Conservation (phyloP, 2,329 filamentous ascomycete species). For the Aspergillus texensis region DNA sequence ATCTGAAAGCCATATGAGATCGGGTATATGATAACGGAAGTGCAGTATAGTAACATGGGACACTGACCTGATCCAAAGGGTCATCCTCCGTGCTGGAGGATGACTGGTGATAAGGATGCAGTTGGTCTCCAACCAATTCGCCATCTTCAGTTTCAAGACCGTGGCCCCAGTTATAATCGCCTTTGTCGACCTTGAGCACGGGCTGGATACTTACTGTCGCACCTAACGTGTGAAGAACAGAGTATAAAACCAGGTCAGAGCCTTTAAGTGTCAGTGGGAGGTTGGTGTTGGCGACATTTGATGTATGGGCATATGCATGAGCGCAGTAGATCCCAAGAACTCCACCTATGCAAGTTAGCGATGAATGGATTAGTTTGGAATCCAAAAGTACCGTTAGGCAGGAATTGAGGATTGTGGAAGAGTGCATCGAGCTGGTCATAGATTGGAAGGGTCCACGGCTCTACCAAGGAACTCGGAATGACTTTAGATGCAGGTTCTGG, state of each 20-base stretch:
- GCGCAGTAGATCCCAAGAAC: slow-evolving; percentile 50
- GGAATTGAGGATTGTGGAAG: slow-evolving; percentile 37
- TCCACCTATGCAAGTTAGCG: slow-evolving; percentile 38
- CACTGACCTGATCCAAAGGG: background rate
- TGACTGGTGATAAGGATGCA: background rate
- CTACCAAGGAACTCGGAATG: slow-evolving; percentile 23
- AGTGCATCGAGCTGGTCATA: slow-evolving; percentile 36
- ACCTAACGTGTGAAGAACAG: slow-evolving; percentile 36
- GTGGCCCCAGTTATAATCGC: too few species aligned
- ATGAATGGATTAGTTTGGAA: background rate
- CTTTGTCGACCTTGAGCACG: too few species aligned
- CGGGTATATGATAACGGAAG: background rate
- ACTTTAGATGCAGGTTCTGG: slow-evolving; percentile 31
- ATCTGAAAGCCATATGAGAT: slow-evolving; percentile 5
- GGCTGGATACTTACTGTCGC: slow-evolving; percentile 35
- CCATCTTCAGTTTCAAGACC: too few species aligned
- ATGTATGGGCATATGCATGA: slow-evolving; percentile 52
- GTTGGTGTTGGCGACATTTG: slow-evolving; percentile 9
- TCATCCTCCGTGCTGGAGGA: background rate
- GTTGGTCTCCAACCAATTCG: too few species aligned
- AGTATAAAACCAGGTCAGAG: slow-evolving; percentile 49
- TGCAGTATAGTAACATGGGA: background rate
- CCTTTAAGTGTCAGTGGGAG: slow-evolving; percentile 51
- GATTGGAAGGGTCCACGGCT: slow-evolving; percentile 40
- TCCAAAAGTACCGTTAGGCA: slow-evolving; percentile 34